Base-by-base conservation (phyloP, 352 stramenopile genomes). In the Peronosclerospora sorghi region DNA sequence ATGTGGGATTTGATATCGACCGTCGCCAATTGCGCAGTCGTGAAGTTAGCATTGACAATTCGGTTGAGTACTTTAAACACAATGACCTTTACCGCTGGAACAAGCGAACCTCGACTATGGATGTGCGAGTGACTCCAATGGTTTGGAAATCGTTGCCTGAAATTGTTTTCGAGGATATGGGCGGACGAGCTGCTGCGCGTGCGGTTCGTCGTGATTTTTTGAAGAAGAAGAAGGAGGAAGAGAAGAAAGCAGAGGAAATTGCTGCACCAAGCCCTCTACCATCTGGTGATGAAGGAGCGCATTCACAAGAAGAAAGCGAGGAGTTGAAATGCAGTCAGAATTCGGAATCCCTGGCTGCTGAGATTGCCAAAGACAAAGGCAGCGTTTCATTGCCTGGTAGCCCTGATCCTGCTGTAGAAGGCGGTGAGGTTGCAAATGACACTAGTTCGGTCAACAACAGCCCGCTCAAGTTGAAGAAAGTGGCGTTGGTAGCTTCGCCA, bases 41-140 rank as follows among this genome's bases (percentile, higher is more conserved):
- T 40, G 81, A 93, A 56, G 65, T 94, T 29, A 90, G 67, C 49
- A 87, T 94, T 29, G 77, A 91, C 42, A 85, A 60, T 41, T 89
- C 79, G 15, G 79, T 94, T 13, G 73, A 91, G 30, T 90, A 89
- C 41, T 94, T 94, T 37, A 94, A 86, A 50, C 69, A 86, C 58
- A 94, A 90, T 45, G 77, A 89, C 29, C 55, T 94, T 17, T 94
- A 92, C 48, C 74, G 79, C 27, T 91, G 81, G 81, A 89, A 87
- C 73, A 92, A 94, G 59, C 73, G 77, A 41, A 86, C 79, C 0
- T 29, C 77, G 8, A 82, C 74, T 1, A 94, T 94, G 81, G 81
- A 92, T 47, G 77, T 91, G 41, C 68, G 74, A 27, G 78, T 94
- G 42, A 92, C 81, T n/a, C 73, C 81, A 7, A 60, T 83, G 27